Evolutionary conservation across 352 stramenopile species (phyloP).

Genomic region (Albugo candida): DNA sequence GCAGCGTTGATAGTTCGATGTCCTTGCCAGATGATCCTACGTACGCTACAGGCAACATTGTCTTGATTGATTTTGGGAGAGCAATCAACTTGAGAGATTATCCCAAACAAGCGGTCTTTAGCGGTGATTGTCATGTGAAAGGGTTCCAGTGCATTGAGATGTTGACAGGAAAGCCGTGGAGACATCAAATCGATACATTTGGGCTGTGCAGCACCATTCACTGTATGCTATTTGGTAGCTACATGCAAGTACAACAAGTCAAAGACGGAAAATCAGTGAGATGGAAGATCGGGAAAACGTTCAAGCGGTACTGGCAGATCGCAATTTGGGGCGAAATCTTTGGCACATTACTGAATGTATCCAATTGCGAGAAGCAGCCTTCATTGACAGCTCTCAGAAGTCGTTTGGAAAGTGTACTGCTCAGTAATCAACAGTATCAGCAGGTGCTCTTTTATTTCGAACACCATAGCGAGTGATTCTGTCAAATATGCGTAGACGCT

Average conservation of each 20-base stretch:
- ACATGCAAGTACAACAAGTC: constrained; percentile 43
- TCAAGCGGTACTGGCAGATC: constrained; percentile 70
- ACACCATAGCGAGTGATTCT: too few relatives aligned
- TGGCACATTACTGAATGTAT: constrained; percentile 45
- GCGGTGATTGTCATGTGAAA: constrained; percentile 61
- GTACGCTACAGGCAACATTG: constrained; percentile 23
- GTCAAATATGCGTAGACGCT: too few relatives aligned
- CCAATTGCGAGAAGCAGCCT: constrained; percentile 40
- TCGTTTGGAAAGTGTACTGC: constrained; percentile 17
- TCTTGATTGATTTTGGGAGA: constrained; percentile 72
- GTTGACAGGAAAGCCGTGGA: constrained; percentile 52
- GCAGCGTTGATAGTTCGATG: not conserved
- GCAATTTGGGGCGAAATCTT: constrained; percentile 58
- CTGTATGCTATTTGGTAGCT: constrained; percentile 70
- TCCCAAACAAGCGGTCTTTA: constrained; percentile 29
- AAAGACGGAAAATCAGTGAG: constrained; percentile 6
- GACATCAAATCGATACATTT: constrained; percentile 71
- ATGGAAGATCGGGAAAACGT: constrained; percentile 29
- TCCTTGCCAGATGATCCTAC: not conserved
- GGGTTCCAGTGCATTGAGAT: constrained; percentile 76
- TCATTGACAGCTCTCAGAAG: constrained; percentile 20
- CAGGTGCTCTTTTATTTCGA: too few relatives aligned
- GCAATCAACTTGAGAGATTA: constrained; percentile 55
- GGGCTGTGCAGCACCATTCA: constrained; percentile 52
- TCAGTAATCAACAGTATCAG: too few relatives aligned